phyloP scores from a whole-genome alignment of 768 basidiomycete species.

The Punctularia strigosozonata region DNA sequence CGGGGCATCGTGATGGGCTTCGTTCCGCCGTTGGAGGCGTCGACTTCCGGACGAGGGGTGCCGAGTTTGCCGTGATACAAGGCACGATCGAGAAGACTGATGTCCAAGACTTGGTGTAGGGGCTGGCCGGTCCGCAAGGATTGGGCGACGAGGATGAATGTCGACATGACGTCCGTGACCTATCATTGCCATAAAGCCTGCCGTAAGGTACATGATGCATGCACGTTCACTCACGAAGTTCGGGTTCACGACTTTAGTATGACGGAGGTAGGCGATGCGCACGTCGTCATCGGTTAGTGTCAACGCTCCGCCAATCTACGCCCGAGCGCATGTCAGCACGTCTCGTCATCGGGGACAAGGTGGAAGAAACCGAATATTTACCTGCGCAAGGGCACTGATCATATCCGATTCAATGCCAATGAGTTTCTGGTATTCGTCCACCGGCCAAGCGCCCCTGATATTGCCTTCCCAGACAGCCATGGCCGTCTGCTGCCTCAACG shows the following conservation, averaged over 20 bases:
- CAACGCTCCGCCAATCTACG: constrained; percentile 29
- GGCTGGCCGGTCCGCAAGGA: constrained; percentile 33
- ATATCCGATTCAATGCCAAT: constrained; percentile 29
- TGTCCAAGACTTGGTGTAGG: constrained; percentile 28
- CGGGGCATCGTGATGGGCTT: constrained; percentile 3
- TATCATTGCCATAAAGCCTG: constrained; percentile 5
- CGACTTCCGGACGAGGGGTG: background rate
- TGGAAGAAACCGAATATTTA: constrained; percentile 7
- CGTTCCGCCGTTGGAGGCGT: constrained; percentile 5
- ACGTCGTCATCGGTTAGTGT: constrained; percentile 28
- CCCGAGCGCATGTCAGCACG: background rate
- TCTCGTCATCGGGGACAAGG: background rate
- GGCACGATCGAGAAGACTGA: constrained; percentile 30
- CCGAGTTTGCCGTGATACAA: constrained; percentile 27
- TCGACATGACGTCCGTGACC: constrained; percentile 32
- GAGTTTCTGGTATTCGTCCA: constrained; percentile 31
- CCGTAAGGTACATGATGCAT: background rate
- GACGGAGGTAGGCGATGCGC: constrained; percentile 26
- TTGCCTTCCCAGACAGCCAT: constrained; percentile 36
- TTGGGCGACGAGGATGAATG: constrained; percentile 30
- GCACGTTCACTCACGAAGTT: constrained; percentile 32
- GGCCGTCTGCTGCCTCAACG: constrained; percentile 21
- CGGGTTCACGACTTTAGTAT: constrained; percentile 41
- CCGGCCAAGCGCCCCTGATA: constrained; percentile 41
- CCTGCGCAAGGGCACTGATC: constrained; percentile 25